Conservation (phyloP, 495 filamentous ascomycete genomes). For the Apiosordaria backusii region DNA sequence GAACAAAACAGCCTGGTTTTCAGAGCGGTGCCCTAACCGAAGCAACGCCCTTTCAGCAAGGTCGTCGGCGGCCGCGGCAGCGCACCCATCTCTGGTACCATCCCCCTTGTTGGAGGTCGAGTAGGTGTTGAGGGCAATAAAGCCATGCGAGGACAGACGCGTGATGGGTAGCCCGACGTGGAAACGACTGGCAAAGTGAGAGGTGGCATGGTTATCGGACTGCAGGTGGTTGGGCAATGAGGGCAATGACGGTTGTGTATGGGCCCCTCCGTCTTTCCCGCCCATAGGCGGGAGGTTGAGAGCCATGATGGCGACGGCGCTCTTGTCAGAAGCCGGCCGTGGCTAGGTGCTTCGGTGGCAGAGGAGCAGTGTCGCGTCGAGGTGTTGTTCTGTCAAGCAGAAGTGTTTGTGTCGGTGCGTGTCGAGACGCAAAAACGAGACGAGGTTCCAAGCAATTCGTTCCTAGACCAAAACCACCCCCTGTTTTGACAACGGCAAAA, state of each 20-base stretch:
- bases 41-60: constrained; percentile 80
- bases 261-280: constrained; percentile 52
- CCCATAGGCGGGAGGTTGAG: constrained; percentile 42
- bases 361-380: too few species aligned
- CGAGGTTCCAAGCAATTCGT: neutral
- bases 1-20: constrained; percentile 91
- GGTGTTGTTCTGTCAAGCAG: neutral
- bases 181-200: constrained; percentile 92
- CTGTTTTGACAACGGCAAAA: constrained; percentile 2
- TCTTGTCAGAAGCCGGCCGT: constrained; percentile 23
- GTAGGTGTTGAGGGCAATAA: constrained; percentile 91
- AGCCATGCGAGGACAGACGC: constrained; percentile 81
- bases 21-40: constrained; percentile 79
- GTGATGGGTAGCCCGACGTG: constrained; percentile 86
- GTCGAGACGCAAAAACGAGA: neutral
- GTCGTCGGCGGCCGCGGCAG: constrained; percentile 83
- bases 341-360: neutral
- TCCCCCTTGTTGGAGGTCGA: constrained; percentile 84
- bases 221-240: constrained; percentile 86
- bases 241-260: constrained; percentile 86
- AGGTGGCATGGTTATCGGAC: constrained; percentile 93
- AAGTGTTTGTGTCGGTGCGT: neutral
- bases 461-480: neutral
- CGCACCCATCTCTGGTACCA: constrained; percentile 81
- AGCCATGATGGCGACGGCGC: constrained; percentile 38